Conservation (phyloP, 1,284 basidiomycete species). For the Phellopilus nigrolimitatus region DNA sequence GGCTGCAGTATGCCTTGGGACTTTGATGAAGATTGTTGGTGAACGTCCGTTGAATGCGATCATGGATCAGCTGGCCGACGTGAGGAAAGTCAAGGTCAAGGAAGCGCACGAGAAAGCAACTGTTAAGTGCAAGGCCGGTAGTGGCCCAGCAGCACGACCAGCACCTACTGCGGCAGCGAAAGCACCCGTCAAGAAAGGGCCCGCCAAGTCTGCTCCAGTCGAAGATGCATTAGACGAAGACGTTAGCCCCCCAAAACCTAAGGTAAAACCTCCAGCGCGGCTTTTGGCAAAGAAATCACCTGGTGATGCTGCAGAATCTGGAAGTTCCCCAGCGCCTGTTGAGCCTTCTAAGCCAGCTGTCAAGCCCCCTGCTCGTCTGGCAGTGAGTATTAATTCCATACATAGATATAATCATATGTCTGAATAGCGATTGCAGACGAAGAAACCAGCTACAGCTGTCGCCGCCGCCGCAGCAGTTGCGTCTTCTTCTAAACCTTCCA, state of each 20-base stretch:
- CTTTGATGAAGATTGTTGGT: slow-evolving; percentile 95
- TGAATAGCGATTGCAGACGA: slow-evolving; percentile 18
- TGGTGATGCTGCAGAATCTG: background rate
- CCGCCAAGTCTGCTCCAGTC: slow-evolving; percentile 6
- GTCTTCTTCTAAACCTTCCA: slow-evolving; percentile 44
- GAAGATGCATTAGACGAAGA: slow-evolving; percentile 12
- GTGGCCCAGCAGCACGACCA: slow-evolving; percentile 41
- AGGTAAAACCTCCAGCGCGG: slow-evolving; percentile 14
- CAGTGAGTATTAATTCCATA: slow-evolving; percentile 20
- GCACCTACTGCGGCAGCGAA: slow-evolving; percentile 36
- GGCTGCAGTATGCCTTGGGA: slow-evolving; percentile 84
- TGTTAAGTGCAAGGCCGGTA: slow-evolving; percentile 77
- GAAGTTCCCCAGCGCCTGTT: slow-evolving; percentile 1
- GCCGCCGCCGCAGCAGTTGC: slow-evolving; percentile 21
- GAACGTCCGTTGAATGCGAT: slow-evolving; percentile 88
- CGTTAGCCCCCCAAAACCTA: slow-evolving; percentile 10
- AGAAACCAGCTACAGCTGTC: slow-evolving; percentile 29
- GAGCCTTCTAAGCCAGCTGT: slow-evolving; percentile 21
- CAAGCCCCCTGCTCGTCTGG: slow-evolving; percentile 25
- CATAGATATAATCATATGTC: background rate
- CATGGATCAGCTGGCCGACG: slow-evolving; percentile 84
- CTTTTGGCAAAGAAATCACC: slow-evolving; percentile 30
- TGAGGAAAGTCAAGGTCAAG: slow-evolving; percentile 91
- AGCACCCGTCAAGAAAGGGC: slow-evolving; percentile 28
- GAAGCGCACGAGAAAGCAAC: slow-evolving; percentile 88